Evolutionary conservation across 306 rosid species (phyloP).

Genomic region (Vigna trinervia): DNA sequence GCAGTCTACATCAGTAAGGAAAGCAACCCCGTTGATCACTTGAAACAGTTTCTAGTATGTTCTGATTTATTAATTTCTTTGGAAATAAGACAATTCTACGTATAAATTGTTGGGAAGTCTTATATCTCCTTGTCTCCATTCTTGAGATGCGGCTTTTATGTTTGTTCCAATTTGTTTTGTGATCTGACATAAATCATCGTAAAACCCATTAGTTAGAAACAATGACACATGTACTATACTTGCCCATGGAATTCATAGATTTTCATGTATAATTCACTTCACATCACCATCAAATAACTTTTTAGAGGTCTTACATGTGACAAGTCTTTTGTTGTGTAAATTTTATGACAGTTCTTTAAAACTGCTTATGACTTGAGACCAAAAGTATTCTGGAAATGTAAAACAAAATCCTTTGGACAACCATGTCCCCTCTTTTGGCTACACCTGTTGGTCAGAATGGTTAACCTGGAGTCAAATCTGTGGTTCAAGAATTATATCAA

Average conservation of each 20-base stretch:
- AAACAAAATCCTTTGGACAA: constrained; percentile 33
- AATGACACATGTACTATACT: neutral
- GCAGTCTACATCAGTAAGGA: constrained; percentile 5
- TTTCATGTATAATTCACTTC: neutral
- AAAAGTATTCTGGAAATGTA: constrained; percentile 8
- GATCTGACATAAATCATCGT: neutral
- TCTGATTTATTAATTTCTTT: neutral
- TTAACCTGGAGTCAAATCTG: constrained; percentile 1
- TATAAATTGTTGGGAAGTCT: too few relatives aligned
- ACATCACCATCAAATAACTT: neutral
- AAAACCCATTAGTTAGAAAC: constrained; percentile 13
- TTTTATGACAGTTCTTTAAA: neutral
- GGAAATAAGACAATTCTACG: neutral
- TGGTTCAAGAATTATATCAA: constrained; percentile 2
- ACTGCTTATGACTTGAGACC: constrained; percentile 1
- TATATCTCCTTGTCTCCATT: too few relatives aligned
- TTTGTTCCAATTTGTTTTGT: too few relatives aligned
- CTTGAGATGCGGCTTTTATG: too few relatives aligned
- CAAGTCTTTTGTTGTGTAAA: constrained; percentile 13
- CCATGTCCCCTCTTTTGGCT: constrained; percentile 2
- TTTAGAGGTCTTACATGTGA: constrained; percentile 5
- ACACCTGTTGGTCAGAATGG: constrained; percentile 6
- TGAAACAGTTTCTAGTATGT: neutral
- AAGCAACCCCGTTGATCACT: neutral
- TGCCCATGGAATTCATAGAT: constrained; percentile 6